phyloP scores from a whole-genome alignment of 768 basidiomycete genomes.

The Tephrocybe rancida region DNA sequence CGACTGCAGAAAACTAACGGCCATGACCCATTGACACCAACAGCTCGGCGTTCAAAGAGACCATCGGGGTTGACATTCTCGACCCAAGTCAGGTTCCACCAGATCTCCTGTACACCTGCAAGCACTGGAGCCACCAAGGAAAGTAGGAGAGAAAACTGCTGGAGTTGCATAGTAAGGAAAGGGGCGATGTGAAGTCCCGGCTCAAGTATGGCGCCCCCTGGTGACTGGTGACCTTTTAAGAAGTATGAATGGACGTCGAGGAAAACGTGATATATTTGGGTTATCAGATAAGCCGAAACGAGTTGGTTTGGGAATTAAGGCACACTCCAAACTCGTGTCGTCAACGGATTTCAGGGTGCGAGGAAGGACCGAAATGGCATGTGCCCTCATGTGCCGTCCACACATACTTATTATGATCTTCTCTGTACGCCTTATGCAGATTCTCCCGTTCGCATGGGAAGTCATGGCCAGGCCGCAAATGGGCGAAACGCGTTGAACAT shows the following conservation, averaged over 20 bases:
- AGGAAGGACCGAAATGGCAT: too few species aligned
- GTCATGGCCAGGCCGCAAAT: too few species aligned
- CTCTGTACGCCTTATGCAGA: too few species aligned
- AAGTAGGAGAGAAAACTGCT: constrained; percentile 27
- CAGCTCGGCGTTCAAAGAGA: constrained; percentile 69
- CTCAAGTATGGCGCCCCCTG: constrained; percentile 5
- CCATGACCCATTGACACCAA: constrained; percentile 94
- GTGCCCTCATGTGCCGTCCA: too few species aligned
- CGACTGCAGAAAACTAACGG: too few species aligned
- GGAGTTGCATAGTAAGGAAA: constrained; percentile 7
- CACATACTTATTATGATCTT: too few species aligned
- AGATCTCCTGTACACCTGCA: constrained; percentile 71
- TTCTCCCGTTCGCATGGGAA: too few species aligned
- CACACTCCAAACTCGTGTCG: too few species aligned
- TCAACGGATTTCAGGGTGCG: too few species aligned
- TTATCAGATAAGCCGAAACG: constrained; percentile 17
- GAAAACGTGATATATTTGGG: not conserved
- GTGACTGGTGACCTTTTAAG: constrained; percentile 9
- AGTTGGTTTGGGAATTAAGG: not conserved
- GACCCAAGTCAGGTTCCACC: constrained; percentile 94
- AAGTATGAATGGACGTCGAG: not conserved
- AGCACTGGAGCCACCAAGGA: constrained; percentile 40
- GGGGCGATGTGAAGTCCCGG: constrained; percentile 13
- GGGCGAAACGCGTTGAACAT: too few species aligned
- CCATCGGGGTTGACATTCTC: constrained; percentile 83